A percentile compares a stretch with the other conserved stretches of the same genome.
Evolutionary conservation across 257 asterid species (phyloP).

Genomic region (Solanum chiquidenum): DNA sequence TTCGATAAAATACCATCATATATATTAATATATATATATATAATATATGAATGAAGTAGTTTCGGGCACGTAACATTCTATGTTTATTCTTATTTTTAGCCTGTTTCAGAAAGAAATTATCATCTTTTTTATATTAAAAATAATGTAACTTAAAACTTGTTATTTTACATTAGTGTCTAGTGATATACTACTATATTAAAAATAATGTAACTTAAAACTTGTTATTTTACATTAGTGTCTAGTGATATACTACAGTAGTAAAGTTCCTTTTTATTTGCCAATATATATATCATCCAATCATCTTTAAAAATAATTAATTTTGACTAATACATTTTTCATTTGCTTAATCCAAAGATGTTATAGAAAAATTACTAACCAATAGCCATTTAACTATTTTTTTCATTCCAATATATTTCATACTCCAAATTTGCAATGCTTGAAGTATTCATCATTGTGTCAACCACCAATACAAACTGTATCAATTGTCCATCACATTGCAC

Average conservation of each 20-base stretch:
- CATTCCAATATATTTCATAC: not conserved
- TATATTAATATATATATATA: too few species aligned
- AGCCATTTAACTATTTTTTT: not conserved
- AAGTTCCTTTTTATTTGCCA: not conserved
- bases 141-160: not conserved
- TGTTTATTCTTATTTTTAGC: not conserved
- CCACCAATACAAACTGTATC: not conserved
- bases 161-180: not conserved
- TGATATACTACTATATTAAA: not conserved
- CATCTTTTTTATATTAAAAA: too few species aligned
- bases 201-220: not conserved
- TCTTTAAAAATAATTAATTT: not conserved
- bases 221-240: not conserved
- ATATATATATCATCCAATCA: not conserved
- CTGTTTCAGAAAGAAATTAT: not conserved
- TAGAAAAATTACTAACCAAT: not conserved
- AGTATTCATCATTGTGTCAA: not conserved
- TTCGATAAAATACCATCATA: too few species aligned
- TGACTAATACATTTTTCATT: not conserved
- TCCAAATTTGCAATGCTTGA: not conserved
- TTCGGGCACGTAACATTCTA: not conserved
- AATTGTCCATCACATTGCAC: not conserved
- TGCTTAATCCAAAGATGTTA: not conserved
- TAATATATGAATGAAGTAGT: not conserved
- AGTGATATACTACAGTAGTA: not conserved